Evolutionary conservation across 371 early-diverging fungal genomes (phyloP), one percentile per base, ranked within the genome.

Genomic region (Entomophthora muscae): DNA sequence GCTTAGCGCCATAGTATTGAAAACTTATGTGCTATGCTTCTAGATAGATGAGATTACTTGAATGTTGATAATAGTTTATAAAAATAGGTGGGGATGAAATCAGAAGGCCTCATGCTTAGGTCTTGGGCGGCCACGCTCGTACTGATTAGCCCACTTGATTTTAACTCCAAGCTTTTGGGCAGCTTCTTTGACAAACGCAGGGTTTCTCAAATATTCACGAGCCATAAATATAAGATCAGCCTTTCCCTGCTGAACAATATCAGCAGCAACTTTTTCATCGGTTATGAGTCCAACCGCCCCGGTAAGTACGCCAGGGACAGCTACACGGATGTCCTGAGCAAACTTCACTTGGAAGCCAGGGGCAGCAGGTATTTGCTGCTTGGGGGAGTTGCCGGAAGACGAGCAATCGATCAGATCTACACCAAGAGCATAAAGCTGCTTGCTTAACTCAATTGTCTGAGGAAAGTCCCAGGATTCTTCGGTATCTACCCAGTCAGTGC

Each of bases 341-440:
- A 83, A 82, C 1, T 81, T 82, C 0, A 89, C 87, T 70, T 91
- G 91, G 72, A 80, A 91, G 0, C 78, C 73, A 0, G 81, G 81
- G 3, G 23, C 71, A 5, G 67, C 70, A 2, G 73, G 72, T 57
- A 88, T 79, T 32, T 73, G 67, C 60, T 81, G 79, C 28, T 63
- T 53, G 3, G 75, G 69, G 12, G 69, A 70, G 51, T 77, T 85
- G 23, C 87, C 89, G 22, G 85, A 90, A 1, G 78, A 69, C 0
- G 88, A 88, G 54, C 79, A 77, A 66, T 90, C 88, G 28, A 89
- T 65, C 23, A 89, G 65, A 70, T 92, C 93, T 0, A 90, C 85
- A 10, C 87, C 88, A n/a, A 75, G 73, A 1, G 71, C 70, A 26
- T 78, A 71, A n/a, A 88, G 76, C 32, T 71, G 65, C 32, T 73